Conservation (phyloP, 192 early-diverging fungal species). For the Entomortierella lignicola region DNA sequence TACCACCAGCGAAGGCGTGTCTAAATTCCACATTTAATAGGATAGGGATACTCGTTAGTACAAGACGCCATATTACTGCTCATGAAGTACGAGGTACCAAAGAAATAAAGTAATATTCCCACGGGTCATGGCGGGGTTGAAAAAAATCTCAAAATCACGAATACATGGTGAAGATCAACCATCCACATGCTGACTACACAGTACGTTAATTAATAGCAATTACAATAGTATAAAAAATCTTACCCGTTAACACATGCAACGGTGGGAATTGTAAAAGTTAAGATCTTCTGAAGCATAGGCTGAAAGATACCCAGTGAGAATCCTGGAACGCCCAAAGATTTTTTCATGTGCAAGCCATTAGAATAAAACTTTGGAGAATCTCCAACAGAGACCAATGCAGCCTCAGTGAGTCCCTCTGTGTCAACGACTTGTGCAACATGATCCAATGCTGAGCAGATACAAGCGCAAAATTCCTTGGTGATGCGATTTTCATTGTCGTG, state of each 20-base stretch:
- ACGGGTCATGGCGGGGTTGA: not conserved
- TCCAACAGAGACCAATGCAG: constrained; percentile 71
- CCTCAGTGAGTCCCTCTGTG: constrained; percentile 56
- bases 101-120: not conserved
- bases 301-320: constrained; percentile 68
- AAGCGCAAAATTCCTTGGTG: constrained; percentile 63
- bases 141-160: no score
- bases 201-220: no score
- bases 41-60: no score
- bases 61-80: no score
- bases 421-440: constrained; percentile 60
- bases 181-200: no score
- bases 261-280: constrained; percentile 76
- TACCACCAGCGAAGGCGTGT: constrained; percentile 87
- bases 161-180: no score
- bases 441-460: constrained; percentile 71
- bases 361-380: constrained; percentile 75
- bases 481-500: constrained; percentile 78
- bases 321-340: constrained; percentile 51
- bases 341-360: constrained; percentile 72
- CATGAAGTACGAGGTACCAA: no score
- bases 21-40: constrained; percentile 5
- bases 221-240: constrained; percentile 5
- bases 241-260: constrained; percentile 81
- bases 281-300: constrained; percentile 67